These are phyloP conservation scores for Geranium rotundifolium DNA, from an alignment of 345 rosid species.

Conservation along the genomic window DNA sequence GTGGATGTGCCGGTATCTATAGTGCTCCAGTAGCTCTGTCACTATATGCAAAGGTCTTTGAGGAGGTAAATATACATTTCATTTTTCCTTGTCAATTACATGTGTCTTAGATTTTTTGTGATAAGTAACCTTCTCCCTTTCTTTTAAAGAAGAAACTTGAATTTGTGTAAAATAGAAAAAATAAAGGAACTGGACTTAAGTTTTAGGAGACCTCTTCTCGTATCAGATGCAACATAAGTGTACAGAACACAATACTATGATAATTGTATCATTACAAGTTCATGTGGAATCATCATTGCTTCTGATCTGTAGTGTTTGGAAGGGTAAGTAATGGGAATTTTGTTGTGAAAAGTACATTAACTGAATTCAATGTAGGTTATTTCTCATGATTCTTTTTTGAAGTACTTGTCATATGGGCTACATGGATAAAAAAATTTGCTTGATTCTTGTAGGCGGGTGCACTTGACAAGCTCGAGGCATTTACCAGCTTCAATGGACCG, in stretches of 20 bases:
- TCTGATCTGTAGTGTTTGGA: background rate
- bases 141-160: background rate
- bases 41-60: constrained; percentile 63
- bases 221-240: too few species aligned
- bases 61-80: constrained; percentile 40
- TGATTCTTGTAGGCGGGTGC: constrained; percentile 53
- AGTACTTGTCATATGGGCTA: background rate
- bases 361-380: too few species aligned
- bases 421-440: background rate
- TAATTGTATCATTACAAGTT: too few species aligned
- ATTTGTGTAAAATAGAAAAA: background rate
- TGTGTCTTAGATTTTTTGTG: too few species aligned
- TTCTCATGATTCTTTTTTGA: background rate
- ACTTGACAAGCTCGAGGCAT: constrained; percentile 84
- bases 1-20: constrained; percentile 92
- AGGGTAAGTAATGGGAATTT: background rate
- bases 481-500: constrained; percentile 90
- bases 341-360: background rate
- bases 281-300: too few species aligned
- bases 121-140: background rate
- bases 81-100: background rate
- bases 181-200: too few species aligned
- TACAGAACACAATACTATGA: too few species aligned
- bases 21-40: constrained; percentile 67
- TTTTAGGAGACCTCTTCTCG: too few species aligned